Conservation (phyloP, 192 early-diverging fungal genomes). For the Podila epigama region DNA sequence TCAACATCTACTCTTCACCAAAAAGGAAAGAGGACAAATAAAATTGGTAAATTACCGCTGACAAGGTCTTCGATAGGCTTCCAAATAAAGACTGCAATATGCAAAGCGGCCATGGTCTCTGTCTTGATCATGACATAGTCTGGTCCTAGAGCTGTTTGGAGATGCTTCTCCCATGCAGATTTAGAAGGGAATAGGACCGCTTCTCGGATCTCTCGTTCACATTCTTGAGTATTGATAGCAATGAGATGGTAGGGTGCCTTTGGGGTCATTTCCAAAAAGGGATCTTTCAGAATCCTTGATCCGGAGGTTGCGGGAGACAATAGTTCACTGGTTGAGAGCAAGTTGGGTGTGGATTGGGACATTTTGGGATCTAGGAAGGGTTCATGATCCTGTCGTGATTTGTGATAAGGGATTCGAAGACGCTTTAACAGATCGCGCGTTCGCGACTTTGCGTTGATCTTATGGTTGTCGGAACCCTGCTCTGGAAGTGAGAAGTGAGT, state of each 20-base stretch:
- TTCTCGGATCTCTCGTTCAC: slow-evolving; percentile 61
- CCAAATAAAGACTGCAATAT: slow-evolving; percentile 60
- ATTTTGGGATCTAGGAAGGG: background rate
- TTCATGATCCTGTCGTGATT: background rate
- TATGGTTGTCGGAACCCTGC: too few species aligned
- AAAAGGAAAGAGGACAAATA: too few species aligned
- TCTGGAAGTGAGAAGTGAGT: too few species aligned
- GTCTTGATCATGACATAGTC: slow-evolving; percentile 55
- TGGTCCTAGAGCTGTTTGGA: slow-evolving; percentile 44
- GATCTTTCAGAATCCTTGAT: slow-evolving; percentile 9
- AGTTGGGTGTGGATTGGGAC: background rate
- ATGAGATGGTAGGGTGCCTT: slow-evolving; percentile 59
- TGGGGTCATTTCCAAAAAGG: slow-evolving; percentile 24
- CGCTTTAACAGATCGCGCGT: slow-evolving; percentile 1
- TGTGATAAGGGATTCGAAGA: slow-evolving; percentile 1
- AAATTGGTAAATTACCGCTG: slow-evolving; percentile 15
- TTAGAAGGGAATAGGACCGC: slow-evolving; percentile 60
- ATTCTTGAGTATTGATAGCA: slow-evolving; percentile 64
- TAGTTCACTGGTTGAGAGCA: background rate
- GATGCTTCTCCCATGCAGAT: slow-evolving; percentile 52
- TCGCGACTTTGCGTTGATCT: background rate
- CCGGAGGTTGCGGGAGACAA: background rate
- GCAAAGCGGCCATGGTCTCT: slow-evolving; percentile 61
- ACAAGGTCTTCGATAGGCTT: slow-evolving; percentile 46
- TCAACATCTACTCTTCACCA: too few species aligned